A percentile compares a stretch with the other conserved stretches of the same genome.
Conservation (phyloP, 2,329 filamentous ascomycete species). For the Pseudogymnoascus sp. region DNA sequence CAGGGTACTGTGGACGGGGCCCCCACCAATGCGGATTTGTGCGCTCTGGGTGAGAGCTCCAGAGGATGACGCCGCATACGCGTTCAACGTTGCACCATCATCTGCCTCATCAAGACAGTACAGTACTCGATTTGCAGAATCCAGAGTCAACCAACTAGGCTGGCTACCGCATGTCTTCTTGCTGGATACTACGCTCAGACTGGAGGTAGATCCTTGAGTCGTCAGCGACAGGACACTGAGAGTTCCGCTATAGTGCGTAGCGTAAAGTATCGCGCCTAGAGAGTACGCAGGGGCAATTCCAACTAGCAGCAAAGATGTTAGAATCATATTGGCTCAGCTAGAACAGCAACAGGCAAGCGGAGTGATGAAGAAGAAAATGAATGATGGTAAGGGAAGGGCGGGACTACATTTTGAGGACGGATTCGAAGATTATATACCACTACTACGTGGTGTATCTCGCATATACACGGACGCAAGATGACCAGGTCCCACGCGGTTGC, state of each 20-base stretch:
- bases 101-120: constrained; percentile 24
- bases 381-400: background rate
- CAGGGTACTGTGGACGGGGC: constrained; percentile 20
- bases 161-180: background rate
- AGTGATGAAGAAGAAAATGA: background rate
- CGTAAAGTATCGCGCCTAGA: background rate
- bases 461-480: background rate
- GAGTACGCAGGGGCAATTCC: background rate
- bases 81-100: background rate
- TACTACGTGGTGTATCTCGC: background rate
- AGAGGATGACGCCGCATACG: background rate
- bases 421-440: background rate
- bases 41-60: background rate
- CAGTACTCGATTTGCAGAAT: constrained; percentile 20
- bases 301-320: background rate
- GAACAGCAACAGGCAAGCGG: background rate
- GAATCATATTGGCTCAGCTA: background rate
- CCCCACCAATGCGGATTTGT: background rate
- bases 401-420: background rate
- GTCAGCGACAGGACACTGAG: background rate
- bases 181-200: background rate
- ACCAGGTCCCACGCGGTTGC: background rate
- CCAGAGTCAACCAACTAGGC: constrained; percentile 21
- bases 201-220: background rate
- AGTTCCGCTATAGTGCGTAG: background rate